Percentiles rank a stretch among this genome's conserved stretches.
phyloP scores from a whole-genome alignment of 768 basidiomycete species.

The Coprinellus micaceus region DNA sequence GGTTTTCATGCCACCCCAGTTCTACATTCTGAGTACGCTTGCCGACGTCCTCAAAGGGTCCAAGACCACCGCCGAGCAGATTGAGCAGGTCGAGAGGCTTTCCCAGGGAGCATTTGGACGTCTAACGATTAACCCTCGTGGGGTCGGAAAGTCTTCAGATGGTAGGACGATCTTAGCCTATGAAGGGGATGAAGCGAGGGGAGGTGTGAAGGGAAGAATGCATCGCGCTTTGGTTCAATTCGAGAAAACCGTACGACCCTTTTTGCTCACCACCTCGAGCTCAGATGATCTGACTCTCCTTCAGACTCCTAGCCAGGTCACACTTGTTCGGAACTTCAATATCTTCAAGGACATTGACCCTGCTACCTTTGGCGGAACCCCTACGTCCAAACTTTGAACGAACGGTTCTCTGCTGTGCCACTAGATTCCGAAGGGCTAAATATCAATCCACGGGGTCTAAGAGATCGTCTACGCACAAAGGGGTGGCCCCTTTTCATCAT shows the following conservation, averaged over 20 bases:
- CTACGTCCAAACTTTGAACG: constrained; percentile 27
- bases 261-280: background rate
- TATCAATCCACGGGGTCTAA: too few relatives aligned
- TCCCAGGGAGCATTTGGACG: constrained; percentile 56
- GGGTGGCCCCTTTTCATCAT: background rate
- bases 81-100: constrained; percentile 40
- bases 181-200: constrained; percentile 68
- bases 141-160: constrained; percentile 35
- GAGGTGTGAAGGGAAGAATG: constrained; percentile 53
- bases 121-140: constrained; percentile 56
- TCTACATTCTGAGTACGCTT: constrained; percentile 63
- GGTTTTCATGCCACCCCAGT: constrained; percentile 70
- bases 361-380: constrained; percentile 22
- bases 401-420: too few relatives aligned
- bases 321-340: constrained; percentile 61
- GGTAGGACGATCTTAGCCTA: constrained; percentile 54
- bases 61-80: constrained; percentile 41
- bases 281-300: constrained; percentile 1
- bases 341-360: constrained; percentile 53
- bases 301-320: constrained; percentile 50
- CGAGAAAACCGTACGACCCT: constrained; percentile 42
- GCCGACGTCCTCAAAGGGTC: constrained; percentile 46
- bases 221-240: constrained; percentile 55
- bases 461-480: too few relatives aligned
- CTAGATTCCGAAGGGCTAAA: too few relatives aligned